phyloP scores from a whole-genome alignment of 305 asterid species.

The Fraxinus albicans region DNA sequence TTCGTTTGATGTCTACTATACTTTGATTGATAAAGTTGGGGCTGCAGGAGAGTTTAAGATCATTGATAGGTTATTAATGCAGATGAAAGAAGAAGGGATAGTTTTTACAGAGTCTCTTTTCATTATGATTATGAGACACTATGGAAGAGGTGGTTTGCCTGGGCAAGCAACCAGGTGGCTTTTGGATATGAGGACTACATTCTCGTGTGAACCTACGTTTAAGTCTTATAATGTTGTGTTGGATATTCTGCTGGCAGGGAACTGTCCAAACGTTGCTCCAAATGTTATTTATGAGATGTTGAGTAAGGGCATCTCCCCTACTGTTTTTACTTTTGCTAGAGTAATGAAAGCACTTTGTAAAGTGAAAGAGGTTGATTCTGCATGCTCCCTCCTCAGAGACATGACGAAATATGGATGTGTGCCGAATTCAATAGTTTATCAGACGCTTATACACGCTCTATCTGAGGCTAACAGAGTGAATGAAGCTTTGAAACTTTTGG shows the following conservation, averaged over 20 bases:
- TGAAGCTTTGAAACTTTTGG: slow-evolving; percentile 41
- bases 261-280: slow-evolving; percentile 48
- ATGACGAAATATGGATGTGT: slow-evolving; percentile 54
- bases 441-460: slow-evolving; percentile 42
- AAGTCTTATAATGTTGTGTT: neutral
- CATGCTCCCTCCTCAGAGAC: slow-evolving; percentile 44
- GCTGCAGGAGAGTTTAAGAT: neutral
- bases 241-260: slow-evolving; percentile 26
- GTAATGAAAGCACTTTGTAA: slow-evolving; percentile 43
- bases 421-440: slow-evolving; percentile 44
- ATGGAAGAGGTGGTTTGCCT: slow-evolving; percentile 10
- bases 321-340: slow-evolving; percentile 37
- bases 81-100: neutral
- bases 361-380: slow-evolving; percentile 42
- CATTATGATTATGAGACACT: slow-evolving; percentile 1
- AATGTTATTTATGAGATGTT: slow-evolving; percentile 49
- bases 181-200: slow-evolving; percentile 10
- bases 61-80: slow-evolving; percentile 1
- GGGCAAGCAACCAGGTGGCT: slow-evolving; percentile 13
- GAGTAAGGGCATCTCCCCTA: slow-evolving; percentile 39
- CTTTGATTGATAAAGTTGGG: neutral
- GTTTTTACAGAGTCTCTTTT: slow-evolving; percentile 5
- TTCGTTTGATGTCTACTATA: neutral
- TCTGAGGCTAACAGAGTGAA: slow-evolving; percentile 36
- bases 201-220: slow-evolving; percentile 6